Base-by-base conservation (phyloP, 768 basidiomycete genomes). In the Boletus pseudo-olivaceus region DNA sequence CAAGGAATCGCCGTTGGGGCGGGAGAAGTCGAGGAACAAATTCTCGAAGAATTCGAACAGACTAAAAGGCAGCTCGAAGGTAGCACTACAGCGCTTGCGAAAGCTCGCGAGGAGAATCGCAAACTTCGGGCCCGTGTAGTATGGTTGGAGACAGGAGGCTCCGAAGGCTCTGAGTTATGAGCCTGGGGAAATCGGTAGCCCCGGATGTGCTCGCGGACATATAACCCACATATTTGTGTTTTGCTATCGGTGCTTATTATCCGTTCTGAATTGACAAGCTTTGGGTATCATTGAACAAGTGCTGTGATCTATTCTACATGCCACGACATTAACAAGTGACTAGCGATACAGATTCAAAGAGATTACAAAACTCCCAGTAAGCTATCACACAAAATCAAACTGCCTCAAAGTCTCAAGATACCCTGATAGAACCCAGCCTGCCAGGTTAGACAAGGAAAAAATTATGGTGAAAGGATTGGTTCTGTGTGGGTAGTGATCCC, bases 1-100 rank as follows among this genome's bases (percentile, higher is more conserved):
- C 57, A 89, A 65, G 89, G 88, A 40, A 80, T 93, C 34, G 82
- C 89, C 4, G 82, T 91, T 40, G 86, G 88, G 12, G 83, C 87
- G 1, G 86, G 83, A 12, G 88, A 90, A 63, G 55, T 90, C 5
- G 78, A 80, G 55, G 88, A 88, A 64, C 76, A 80, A 42, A 69
- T 71, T 2, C 67, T 70, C 6, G 75, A 79, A 55, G 74, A 78
- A 26, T 75, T 90, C 1, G 74, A 71, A 33, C 73, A 78, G 26
- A 79, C 79, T 0, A 76, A 75, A 57, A 66, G 69, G 53, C 74
- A 82, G 57, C 74, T 90, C 3, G 75, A 74, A 57, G 67, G 74
- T 17, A 71, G 71, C 11, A 73, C 71, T 54, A 57, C 58, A n/a
- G 77, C 78, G 29, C 67, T 89, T 19, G 67, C 71, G 1, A 67